phyloP scores from a whole-genome alignment of 371 early-diverging fungal species.

The Rhizopus sp. region DNA sequence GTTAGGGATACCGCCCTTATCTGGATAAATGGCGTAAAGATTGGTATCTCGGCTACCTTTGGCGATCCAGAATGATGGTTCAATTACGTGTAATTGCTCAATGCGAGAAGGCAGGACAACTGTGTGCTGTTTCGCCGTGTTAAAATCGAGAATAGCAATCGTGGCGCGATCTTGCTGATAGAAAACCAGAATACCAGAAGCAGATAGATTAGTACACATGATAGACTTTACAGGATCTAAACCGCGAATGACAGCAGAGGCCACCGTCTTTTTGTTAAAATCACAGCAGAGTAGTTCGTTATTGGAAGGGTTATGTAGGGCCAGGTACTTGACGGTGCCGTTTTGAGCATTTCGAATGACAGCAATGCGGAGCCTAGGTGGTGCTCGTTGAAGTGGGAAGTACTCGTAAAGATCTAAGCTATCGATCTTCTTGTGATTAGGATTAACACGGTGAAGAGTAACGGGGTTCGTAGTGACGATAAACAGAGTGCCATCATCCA shows the following conservation, averaged over 20 bases:
- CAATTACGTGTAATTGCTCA: slow-evolving; percentile 51
- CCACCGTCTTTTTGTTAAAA: slow-evolving; percentile 55
- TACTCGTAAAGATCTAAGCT: slow-evolving; percentile 80
- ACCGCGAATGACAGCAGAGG: slow-evolving; percentile 56
- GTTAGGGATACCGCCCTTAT: slow-evolving; percentile 17
- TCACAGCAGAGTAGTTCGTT: slow-evolving; percentile 69
- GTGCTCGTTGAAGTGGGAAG: slow-evolving; percentile 70
- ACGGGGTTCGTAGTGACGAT: slow-evolving; percentile 73
- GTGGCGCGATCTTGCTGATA: slow-evolving; percentile 61
- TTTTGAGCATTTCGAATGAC: slow-evolving; percentile 34
- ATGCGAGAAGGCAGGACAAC: slow-evolving; percentile 52
- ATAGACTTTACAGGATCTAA: slow-evolving; percentile 58
- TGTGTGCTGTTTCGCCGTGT: slow-evolving; percentile 54
- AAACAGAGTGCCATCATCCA: slow-evolving; percentile 59
- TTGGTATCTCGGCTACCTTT: slow-evolving; percentile 55
- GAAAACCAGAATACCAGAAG: slow-evolving; percentile 56
- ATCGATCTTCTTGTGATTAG: slow-evolving; percentile 54
- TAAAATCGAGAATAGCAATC: slow-evolving; percentile 67
- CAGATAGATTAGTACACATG: slow-evolving; percentile 53
- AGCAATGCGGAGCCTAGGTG: slow-evolving; percentile 61
- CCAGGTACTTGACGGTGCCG: slow-evolving; percentile 50
- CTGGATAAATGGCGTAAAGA: slow-evolving; percentile 44
- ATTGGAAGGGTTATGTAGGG: slow-evolving; percentile 71
- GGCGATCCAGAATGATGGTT: slow-evolving; percentile 59
- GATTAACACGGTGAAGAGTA: slow-evolving; percentile 65